Evolutionary conservation across 2,329 filamentous ascomycete species (phyloP), one percentile per base, ranked within the genome.

Genomic region (Verticillium klebahnii): DNA sequence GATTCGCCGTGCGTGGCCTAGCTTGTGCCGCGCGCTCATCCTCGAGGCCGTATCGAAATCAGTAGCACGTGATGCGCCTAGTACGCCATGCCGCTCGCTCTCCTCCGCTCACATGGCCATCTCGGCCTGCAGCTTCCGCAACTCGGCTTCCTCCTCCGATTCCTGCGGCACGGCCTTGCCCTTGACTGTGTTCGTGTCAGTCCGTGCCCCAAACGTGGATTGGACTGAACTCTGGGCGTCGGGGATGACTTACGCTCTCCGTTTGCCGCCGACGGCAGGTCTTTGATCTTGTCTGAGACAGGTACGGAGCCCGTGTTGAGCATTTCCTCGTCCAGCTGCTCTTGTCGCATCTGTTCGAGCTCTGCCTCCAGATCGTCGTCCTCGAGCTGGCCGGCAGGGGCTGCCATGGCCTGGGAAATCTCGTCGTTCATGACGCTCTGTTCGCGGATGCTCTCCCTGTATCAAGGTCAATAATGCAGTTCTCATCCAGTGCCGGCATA

Each of bases 71-170:
- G 55, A 19, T 23, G 32, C 17, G 31, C 31, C 31, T 57, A 32
- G 31, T 57, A 32, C 54, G 11, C 54, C 31, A 17, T 57, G 32
- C 55, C 23, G 31, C 54, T 56, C 54, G 54, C n/a, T 14, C 45
- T 9, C 19, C 11, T 14, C 19, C 34, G 34, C 50, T 64, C 72
- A 96, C 89, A 97, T 97, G 67, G 93, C 93, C 94, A 98, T 98
- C 78, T 97, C 94, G 39, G 92, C 93, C 75, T 96, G 93, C 69
- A 99, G 78, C 79, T 95, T 97, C 77, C 90, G 87, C 72, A 98
- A 82, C 80, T 98, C 94, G 70, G 89, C 94, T 76, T 98, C 94
- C 73, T 98, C 95, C 83, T 98, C 94, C 75, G 97, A 93, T 75
- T 97, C 92, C 73, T 90, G 68, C 73, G 56, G 59, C 61, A 37